phyloP scores from a whole-genome alignment of 768 basidiomycete species.

The Mycena rebaudengoi region DNA sequence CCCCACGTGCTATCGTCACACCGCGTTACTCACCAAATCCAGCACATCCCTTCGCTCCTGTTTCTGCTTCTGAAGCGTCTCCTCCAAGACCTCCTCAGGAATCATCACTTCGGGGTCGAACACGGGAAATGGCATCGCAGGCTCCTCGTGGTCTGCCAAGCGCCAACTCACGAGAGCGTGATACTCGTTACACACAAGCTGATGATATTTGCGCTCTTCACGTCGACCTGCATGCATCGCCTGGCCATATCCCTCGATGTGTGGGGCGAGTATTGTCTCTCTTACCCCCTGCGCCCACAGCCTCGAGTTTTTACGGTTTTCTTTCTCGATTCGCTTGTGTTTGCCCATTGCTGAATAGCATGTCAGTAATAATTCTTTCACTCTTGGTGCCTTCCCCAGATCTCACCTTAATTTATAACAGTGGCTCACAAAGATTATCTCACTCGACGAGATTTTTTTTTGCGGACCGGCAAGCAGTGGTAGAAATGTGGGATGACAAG shows the following conservation, averaged over 20 bases:
- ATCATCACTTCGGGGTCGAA: not conserved
- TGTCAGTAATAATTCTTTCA: too few species aligned
- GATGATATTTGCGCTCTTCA: not conserved
- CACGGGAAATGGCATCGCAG: not conserved
- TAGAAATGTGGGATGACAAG: too few species aligned
- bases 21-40: constrained; percentile 2
- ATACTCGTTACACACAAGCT: not conserved
- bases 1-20: not conserved
- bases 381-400: too few species aligned
- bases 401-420: too few species aligned
- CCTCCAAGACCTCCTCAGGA: not conserved
- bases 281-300: constrained; percentile 9
- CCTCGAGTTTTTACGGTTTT: not conserved
- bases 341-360: too few species aligned
- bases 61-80: not conserved
- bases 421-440: too few species aligned
- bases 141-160: constrained; percentile 14
- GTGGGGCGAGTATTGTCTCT: not conserved
- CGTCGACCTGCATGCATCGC: not conserved
- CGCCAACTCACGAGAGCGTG: not conserved
- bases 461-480: too few species aligned
- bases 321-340: too few species aligned
- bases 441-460: too few species aligned
- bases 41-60: not conserved
- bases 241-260: not conserved